phyloP scores from a whole-genome alignment of 371 early-diverging fungal genomes.

The Mucor lusitanicus region DNA sequence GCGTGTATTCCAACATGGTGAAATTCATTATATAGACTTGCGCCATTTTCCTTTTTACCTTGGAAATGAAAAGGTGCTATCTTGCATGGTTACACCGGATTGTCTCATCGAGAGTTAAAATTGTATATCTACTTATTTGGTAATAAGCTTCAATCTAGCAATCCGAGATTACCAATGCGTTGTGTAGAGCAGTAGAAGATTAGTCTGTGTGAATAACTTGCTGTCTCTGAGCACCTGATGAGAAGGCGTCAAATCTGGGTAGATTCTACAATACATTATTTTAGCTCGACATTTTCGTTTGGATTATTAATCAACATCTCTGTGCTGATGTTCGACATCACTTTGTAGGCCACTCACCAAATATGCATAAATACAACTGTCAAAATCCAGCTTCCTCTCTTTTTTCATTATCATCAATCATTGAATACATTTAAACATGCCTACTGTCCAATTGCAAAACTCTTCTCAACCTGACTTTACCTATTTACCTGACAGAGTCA shows the following conservation, averaged over 20 bases:
- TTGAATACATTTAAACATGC: constrained; percentile 16
- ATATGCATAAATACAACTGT: background rate
- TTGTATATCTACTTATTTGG: background rate
- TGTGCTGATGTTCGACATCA: background rate
- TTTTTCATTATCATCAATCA: background rate
- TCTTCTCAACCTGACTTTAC: constrained; percentile 33
- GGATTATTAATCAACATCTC: constrained; percentile 8
- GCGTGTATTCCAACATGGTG: background rate
- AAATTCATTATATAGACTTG: background rate
- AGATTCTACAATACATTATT: background rate
- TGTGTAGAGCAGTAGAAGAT: background rate
- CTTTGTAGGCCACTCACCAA: background rate
- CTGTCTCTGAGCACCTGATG: background rate
- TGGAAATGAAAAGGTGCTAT: background rate
- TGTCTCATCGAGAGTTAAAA: background rate
- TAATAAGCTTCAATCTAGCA: background rate
- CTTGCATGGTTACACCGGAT: background rate
- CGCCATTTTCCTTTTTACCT: background rate
- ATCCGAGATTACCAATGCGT: background rate
- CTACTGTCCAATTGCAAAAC: constrained; percentile 32
- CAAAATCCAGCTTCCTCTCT: background rate
- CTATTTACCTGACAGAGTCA: constrained; percentile 28
- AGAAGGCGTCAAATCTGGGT: background rate
- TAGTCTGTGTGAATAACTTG: background rate
- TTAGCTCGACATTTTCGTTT: background rate